These are phyloP conservation scores for Cystobasidium pallidum DNA, from an alignment of 1,284 basidiomycete genomes.

Conservation along the genomic window DNA sequence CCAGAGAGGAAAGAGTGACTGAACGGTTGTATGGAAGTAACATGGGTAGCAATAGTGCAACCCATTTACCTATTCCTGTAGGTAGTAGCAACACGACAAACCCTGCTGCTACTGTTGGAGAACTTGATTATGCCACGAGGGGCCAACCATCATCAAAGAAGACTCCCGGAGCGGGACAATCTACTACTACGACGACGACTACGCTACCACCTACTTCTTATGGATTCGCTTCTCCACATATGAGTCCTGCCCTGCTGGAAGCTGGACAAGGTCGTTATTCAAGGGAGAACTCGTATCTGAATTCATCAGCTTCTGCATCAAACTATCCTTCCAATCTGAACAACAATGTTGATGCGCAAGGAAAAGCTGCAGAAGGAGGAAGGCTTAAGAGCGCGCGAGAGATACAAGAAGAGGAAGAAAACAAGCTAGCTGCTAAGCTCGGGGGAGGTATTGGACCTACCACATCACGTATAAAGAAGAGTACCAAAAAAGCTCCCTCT, in stretches of 20 bases:
- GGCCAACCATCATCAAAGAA: background rate
- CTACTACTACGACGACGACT: constrained; percentile 3
- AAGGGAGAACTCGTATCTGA: constrained; percentile 4
- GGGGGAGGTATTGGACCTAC: constrained; percentile 23
- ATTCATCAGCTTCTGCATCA: background rate
- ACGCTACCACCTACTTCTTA: constrained; percentile 18
- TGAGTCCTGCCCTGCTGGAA: background rate
- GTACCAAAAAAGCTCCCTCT: constrained; percentile 6
- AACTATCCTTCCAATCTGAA: background rate
- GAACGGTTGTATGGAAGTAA: constrained; percentile 8
- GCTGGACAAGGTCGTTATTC: constrained; percentile 4
- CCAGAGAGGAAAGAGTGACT: constrained; percentile 14
- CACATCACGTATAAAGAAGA: constrained; percentile 3
- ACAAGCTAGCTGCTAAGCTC: constrained; percentile 11
- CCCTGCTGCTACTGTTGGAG: background rate
- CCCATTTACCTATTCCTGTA: background rate
- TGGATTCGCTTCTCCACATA: constrained; percentile 16
- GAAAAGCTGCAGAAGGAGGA: background rate
- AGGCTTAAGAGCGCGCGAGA: background rate
- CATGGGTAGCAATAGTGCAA: constrained; percentile 1
- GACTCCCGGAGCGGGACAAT: background rate
- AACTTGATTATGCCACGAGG: background rate
- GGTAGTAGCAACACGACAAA: background rate
- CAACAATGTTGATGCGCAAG: background rate
- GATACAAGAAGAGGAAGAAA: constrained; percentile 22